Evolutionary conservation across 257 asterid species (phyloP).

Genomic region (Solanum piurae): DNA sequence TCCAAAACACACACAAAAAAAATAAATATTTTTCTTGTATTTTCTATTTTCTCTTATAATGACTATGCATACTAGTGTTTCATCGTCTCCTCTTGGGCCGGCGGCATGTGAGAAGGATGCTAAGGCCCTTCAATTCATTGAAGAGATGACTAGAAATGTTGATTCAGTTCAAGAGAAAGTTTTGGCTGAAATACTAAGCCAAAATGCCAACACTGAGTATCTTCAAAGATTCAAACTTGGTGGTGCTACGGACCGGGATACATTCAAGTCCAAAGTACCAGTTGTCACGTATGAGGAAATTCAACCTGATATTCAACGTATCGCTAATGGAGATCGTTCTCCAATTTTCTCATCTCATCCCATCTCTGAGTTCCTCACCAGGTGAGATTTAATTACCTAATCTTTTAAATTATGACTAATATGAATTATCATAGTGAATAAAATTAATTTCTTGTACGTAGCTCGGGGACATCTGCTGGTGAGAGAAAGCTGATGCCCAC

Average conservation of each 20-base stretch:
- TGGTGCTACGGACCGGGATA: constrained; percentile 46
- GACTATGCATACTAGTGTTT: constrained; percentile 25
- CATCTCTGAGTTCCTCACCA: constrained; percentile 78
- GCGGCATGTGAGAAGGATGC: constrained; percentile 47
- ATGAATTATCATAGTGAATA: neutral
- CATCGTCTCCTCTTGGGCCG: constrained; percentile 14
- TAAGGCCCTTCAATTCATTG: constrained; percentile 49
- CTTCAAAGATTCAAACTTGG: constrained; percentile 29
- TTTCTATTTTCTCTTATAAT: constrained; percentile 2
- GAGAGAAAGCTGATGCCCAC: constrained; percentile 88
- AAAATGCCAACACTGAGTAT: constrained; percentile 55
- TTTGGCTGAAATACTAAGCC: constrained; percentile 41
- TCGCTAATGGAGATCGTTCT: constrained; percentile 65
- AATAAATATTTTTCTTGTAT: too few species aligned
- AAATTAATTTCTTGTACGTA: constrained; percentile 2
- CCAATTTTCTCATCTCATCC: constrained; percentile 61
- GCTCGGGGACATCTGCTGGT: constrained; percentile 88
- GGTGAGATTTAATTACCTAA: constrained; percentile 19
- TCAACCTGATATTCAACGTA: constrained; percentile 57
- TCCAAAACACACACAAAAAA: neutral
- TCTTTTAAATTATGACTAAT: neutral
- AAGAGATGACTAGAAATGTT: constrained; percentile 41
- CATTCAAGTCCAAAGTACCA: constrained; percentile 60
- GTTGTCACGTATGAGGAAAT: constrained; percentile 60
- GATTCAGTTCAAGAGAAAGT: constrained; percentile 47